These are phyloP conservation scores for Amanita rubescens DNA, from an alignment of 768 basidiomycete genomes.

Conservation along the genomic window DNA sequence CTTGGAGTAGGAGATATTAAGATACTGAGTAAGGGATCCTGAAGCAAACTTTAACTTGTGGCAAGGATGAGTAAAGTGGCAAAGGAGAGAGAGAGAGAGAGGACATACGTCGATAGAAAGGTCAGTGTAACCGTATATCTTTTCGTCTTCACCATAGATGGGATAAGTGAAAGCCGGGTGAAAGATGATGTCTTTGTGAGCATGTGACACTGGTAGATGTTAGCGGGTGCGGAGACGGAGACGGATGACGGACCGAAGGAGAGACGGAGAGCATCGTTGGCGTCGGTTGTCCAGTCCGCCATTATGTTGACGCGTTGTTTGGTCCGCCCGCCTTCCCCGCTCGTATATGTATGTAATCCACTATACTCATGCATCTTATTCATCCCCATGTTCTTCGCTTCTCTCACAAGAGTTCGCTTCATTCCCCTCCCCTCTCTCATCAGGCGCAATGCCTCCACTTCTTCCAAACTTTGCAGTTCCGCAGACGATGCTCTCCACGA, in stretches of 20 bases:
- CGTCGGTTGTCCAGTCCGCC: constrained; percentile 72
- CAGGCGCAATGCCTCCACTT: constrained; percentile 18
- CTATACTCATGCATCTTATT: background rate
- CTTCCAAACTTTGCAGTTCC: constrained; percentile 71
- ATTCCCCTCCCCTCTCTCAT: constrained; percentile 20
- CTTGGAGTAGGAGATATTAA: constrained; percentile 59
- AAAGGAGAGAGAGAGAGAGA: background rate
- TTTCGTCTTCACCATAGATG: constrained; percentile 94
- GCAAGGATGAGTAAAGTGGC: background rate
- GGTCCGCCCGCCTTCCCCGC: background rate
- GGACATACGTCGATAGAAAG: constrained; percentile 71
- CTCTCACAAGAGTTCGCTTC: constrained; percentile 21
- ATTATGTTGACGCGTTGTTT: constrained; percentile 23
- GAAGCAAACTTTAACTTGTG: constrained; percentile 78
- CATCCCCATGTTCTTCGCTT: background rate
- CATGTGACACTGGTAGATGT: constrained; percentile 35
- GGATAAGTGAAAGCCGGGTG: constrained; percentile 93
- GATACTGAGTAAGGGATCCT: constrained; percentile 73
- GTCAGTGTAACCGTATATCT: constrained; percentile 88
- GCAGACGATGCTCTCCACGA: constrained; percentile 80
- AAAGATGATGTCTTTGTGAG: constrained; percentile 59
- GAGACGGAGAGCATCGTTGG: constrained; percentile 69
- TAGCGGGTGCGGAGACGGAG: constrained; percentile 17
- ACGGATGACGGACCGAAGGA: constrained; percentile 52
- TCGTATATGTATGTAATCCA: background rate